These are phyloP conservation scores for Malus asiatica DNA, from an alignment of 306 rosid genomes.

Conservation along the genomic window DNA sequence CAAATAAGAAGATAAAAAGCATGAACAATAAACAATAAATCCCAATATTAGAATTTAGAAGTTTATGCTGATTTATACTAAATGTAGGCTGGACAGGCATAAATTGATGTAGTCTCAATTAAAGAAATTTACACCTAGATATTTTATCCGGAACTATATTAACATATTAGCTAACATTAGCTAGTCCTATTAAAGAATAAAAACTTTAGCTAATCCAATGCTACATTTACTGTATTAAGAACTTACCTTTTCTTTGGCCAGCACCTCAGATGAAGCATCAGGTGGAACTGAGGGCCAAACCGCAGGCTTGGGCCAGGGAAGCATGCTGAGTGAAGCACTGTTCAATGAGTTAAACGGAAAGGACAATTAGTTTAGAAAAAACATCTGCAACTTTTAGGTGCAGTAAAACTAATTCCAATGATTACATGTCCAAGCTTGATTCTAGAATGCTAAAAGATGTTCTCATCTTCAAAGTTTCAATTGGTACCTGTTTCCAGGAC, in stretches of 20 bases:
- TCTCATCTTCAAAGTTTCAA: constrained; percentile 4
- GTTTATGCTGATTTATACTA: neutral
- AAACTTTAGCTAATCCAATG: neutral
- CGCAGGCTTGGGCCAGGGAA: constrained; percentile 97
- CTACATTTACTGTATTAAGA: constrained; percentile 1
- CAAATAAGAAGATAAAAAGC: neutral
- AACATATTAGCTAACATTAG: neutral
- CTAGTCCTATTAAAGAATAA: neutral
- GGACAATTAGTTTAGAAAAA: neutral
- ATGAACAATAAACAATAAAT: neutral
- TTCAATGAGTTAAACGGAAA: constrained; percentile 16
- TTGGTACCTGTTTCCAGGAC: constrained; percentile 90
- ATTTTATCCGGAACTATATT: neutral
- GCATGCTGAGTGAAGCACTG: constrained; percentile 95
- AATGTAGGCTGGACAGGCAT: neutral
- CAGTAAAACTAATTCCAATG: neutral
- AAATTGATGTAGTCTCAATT: neutral
- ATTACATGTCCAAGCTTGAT: constrained; percentile 3
- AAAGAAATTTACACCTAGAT: neutral
- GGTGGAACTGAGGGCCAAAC: constrained; percentile 87
- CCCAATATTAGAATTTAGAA: neutral
- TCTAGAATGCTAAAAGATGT: neutral
- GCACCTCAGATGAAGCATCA: constrained; percentile 78
- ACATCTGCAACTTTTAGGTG: neutral
- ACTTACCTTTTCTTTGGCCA: constrained; percentile 86